Evolutionary conservation across 805 yeast genomes (phyloP), one percentile per base, ranked within the genome.

Genomic region (Nakazawaea molendinolei): DNA sequence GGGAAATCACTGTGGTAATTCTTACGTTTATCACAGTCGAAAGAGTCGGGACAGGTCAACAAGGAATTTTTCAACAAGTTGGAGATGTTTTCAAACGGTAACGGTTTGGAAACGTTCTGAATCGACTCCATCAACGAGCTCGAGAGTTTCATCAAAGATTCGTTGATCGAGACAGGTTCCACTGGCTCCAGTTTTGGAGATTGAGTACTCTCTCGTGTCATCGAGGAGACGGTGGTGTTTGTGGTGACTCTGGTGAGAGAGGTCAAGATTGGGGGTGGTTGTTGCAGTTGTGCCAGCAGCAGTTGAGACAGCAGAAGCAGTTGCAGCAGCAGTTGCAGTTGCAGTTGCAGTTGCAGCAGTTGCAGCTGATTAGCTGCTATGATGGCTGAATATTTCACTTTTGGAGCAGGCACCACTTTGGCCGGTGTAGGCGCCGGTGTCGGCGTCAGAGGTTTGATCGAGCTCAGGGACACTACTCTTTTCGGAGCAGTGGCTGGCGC

Each of bases 31-130:
- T 90, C 97, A 2, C 95, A 80, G 54, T 90, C 95, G 40, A 79
- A 72, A 1, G 97, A 85, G 59, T 92, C 97, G 0, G 98, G 97
- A 55, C 97, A 86, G 50, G 84, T 83, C 47, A 85, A 64, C 41
- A 86, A 65, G 3, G 97, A 87, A 1, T 82, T 72, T 53, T 86
- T 94, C 45, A 90, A 64, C 47, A 74, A 63, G 40, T 69, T 68
- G 33, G 72, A 61, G 17, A 84, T 76, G 3, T 71, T 54, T 20
- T 67, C 66, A 41, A 74, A 63, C 13, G 78, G 65, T 19, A 17
- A 85, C 81, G 35, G 70, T 65, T 54, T 32, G 22, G 5, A 38
- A 13, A 8, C 31, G 20, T 10, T 32, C 14, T 18, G n/a, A 12
- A 5, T 22, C 26, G n/a, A n/a, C 18, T 20, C 23, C 4, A 33